phyloP scores from a whole-genome alignment of 306 rosid species.

The Nissolia schottii region DNA sequence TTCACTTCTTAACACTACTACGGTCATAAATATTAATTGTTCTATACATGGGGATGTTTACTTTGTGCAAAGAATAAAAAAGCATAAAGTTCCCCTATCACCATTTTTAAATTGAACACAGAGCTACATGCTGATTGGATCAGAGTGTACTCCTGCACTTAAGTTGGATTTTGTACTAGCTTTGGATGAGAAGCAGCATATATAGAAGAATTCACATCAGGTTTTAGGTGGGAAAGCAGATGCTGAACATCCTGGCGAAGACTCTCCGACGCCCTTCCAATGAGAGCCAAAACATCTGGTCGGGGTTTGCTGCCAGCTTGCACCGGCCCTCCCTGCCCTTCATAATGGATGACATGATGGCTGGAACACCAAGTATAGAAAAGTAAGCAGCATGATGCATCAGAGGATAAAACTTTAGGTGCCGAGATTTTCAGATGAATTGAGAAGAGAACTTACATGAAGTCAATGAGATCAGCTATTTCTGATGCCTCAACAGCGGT shows the following conservation, averaged over 20 bases:
- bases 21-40: background rate
- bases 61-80: background rate
- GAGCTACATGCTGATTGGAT: background rate
- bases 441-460: slow-evolving; percentile 58
- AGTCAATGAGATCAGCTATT: slow-evolving; percentile 79
- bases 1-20: background rate
- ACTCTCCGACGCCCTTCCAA: slow-evolving; percentile 71
- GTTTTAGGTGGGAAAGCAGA: slow-evolving; percentile 79
- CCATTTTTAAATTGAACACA: background rate
- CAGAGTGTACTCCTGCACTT: background rate
- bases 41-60: background rate
- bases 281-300: slow-evolving; percentile 66
- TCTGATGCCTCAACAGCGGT: slow-evolving; percentile 62
- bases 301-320: slow-evolving; percentile 87
- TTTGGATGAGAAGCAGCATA: slow-evolving; percentile 84
- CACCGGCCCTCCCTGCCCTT: slow-evolving; percentile 97
- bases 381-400: slow-evolving; percentile 2
- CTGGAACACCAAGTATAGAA: slow-evolving; percentile 41
- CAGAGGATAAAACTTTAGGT: background rate
- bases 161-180: slow-evolving; percentile 62
- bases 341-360: slow-evolving; percentile 85
- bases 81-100: background rate
- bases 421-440: background rate
- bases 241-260: slow-evolving; percentile 87
- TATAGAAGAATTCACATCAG: slow-evolving; percentile 71